Base-by-base conservation (phyloP, 2,329 filamentous ascomycete species). In the Rhynchosporium agropyri region DNA sequence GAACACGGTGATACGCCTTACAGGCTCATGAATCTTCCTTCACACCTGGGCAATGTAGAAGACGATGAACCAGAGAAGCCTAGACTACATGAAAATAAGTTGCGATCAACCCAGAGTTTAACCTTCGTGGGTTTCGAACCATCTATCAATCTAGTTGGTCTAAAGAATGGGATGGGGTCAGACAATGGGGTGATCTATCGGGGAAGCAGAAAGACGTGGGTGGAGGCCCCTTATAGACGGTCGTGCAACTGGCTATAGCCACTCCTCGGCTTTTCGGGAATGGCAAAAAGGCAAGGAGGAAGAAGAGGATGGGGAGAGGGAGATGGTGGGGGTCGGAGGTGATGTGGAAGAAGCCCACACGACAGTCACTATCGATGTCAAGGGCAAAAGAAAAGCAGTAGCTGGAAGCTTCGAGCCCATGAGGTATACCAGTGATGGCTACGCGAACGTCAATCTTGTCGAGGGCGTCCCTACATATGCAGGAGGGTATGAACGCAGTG, bases 71-170 rank as follows among this genome's bases (percentile, higher is more conserved):
- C 79, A 82, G n/a, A 72, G 78, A 12, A 77, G 76, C 4, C 64
- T 83, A n/a, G 71, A 83, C 3, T 84, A 82, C 67, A 72, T 77
- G 9, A 76, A 75, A 0, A 77, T 76, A 0, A 59, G 57, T 0
- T 48, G 50, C 9, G 58, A 65, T 3, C 63, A 68, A 26, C 73
- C 70, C 7, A 69, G 74, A 28, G 75, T 77, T 0, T 81, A 12
- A 74, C 81, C 0, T 76, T 81, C 49, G 64, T 82, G 2, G 76
- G 74, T 4, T 81, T 79, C 63, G 79, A 81, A 66, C 77, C 79
- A 1, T 69, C 70, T 7, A 73, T 78, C 15, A 70, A 69, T 33
- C 68, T 81, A 28, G 59, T 58, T 4, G 73, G 73, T 2, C 31
- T 74, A 12, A 70, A 67, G 62, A 60, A 45, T 74, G 71, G 69